These are phyloP conservation scores for Rhodamnia rubescens DNA, from an alignment of 345 rosid species.

Conservation along the genomic window DNA sequence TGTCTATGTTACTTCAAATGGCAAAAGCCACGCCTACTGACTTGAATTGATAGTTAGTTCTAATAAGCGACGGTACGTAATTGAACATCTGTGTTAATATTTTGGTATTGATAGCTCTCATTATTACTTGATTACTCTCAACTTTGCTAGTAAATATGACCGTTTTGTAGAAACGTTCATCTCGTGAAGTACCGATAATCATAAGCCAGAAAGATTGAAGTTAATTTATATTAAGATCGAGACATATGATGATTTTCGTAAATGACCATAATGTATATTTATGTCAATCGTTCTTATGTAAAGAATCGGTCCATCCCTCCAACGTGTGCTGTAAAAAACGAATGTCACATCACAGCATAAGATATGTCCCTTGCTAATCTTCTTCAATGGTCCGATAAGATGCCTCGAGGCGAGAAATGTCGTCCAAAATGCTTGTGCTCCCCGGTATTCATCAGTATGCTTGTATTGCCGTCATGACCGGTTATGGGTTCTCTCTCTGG, in stretches of 20 bases:
- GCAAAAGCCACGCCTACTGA: too few relatives aligned
- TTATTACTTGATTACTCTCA: too few relatives aligned
- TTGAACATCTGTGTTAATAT: background rate
- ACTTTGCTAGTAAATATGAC: too few relatives aligned
- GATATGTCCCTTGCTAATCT: background rate
- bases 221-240: background rate
- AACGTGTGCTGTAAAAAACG: too few relatives aligned
- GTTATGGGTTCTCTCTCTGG: background rate
- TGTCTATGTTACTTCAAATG: too few relatives aligned
- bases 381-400: background rate
- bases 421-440: background rate
- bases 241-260: background rate
- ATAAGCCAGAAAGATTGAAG: background rate
- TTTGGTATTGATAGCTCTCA: background rate
- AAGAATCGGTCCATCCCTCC: background rate
- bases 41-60: too few relatives aligned
- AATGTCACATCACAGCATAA: background rate
- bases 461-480: background rate
- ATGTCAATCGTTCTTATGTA: background rate
- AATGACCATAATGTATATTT: too few relatives aligned
- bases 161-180: background rate
- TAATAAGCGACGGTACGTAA: background rate
- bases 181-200: background rate
- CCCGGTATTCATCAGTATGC: background rate
- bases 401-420: background rate